Percentiles rank a stretch among this genome's conserved stretches.
Conservation (phyloP, 2,329 filamentous ascomycete species). For the Rosellinia necatrix region DNA sequence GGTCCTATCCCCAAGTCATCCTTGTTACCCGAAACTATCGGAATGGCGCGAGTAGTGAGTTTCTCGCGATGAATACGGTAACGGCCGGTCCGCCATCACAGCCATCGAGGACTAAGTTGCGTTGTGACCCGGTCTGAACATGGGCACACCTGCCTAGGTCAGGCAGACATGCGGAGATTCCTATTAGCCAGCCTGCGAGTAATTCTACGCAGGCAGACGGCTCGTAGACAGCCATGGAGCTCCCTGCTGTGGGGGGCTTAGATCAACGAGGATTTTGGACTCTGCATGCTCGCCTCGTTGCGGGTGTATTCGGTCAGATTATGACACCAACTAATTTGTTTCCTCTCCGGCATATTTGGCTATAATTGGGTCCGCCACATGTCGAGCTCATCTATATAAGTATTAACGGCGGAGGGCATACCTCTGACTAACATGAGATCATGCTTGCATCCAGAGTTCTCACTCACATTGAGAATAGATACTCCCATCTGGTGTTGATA, state of each 20-base stretch:
- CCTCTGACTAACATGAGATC: neutral
- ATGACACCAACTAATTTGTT: too few species aligned
- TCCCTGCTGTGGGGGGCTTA: conserved; percentile 9
- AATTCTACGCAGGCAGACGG: conserved; percentile 18
- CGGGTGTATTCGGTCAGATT: too few species aligned
- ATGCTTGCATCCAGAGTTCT: too few species aligned
- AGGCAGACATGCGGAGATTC: conserved; percentile 18
- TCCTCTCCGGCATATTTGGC: neutral
- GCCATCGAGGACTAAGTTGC: conserved; percentile 21
- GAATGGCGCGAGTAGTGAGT: conserved; percentile 5
- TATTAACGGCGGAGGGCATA: neutral
- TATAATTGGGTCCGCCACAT: conserved; percentile 10
- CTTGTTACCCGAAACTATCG: conserved; percentile 21
- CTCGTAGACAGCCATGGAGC: neutral
- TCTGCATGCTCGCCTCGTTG: too few species aligned
- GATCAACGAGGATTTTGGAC: too few species aligned
- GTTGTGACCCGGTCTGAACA: conserved; percentile 9
- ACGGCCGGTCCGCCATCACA: conserved; percentile 13
- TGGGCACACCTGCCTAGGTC: conserved; percentile 10
- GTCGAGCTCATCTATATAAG: conserved; percentile 10
- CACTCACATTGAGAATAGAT: too few species aligned
- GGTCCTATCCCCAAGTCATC: conserved; percentile 17
- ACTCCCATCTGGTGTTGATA: too few species aligned
- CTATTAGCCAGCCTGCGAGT: conserved; percentile 13
- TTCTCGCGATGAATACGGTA: conserved; percentile 11